phyloP scores from a whole-genome alignment of 495 filamentous ascomycete genomes.

The Haplographium delicatum region DNA sequence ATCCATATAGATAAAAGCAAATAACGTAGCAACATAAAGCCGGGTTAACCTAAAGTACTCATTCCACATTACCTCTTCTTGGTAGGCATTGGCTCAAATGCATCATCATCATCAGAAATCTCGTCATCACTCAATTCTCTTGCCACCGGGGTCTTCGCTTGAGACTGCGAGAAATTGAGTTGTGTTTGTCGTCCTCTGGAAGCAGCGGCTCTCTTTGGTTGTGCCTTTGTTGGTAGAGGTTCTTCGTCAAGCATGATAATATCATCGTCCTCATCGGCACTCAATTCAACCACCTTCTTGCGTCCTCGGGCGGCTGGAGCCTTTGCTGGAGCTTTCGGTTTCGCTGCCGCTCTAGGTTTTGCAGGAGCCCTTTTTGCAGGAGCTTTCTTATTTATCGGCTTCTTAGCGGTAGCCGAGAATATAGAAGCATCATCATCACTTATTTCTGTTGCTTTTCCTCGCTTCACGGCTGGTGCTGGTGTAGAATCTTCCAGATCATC shows the following conservation, averaged over 20 bases:
- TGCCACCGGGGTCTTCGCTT: conserved; percentile 36
- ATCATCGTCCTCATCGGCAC: conserved; percentile 39
- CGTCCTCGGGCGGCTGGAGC: conserved; percentile 28
- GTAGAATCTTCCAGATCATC: conserved; percentile 39
- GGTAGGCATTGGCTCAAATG: conserved; percentile 21
- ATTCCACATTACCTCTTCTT: background rate
- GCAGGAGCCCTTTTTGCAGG: conserved; percentile 43
- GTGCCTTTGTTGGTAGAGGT: conserved; percentile 34
- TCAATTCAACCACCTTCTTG: conserved; percentile 28
- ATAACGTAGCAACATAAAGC: background rate
- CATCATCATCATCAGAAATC: conserved; percentile 68
- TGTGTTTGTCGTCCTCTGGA: conserved; percentile 56
- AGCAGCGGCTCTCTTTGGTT: conserved; percentile 39
- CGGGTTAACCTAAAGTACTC: background rate
- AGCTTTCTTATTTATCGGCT: conserved; percentile 40
- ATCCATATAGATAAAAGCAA: background rate
- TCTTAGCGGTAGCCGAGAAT: conserved; percentile 30
- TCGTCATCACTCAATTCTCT: conserved; percentile 68
- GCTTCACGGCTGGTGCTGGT: conserved; percentile 23
- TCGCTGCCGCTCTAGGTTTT: conserved; percentile 42
- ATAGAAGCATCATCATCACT: conserved; percentile 36
- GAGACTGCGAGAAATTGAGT: conserved; percentile 58
- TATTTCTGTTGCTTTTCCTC: conserved; percentile 22
- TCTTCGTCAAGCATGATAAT: conserved; percentile 43
- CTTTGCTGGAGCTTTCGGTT: conserved; percentile 50